Base-by-base conservation (phyloP, 2,329 filamentous ascomycete species). In the Amphichorda felina region DNA sequence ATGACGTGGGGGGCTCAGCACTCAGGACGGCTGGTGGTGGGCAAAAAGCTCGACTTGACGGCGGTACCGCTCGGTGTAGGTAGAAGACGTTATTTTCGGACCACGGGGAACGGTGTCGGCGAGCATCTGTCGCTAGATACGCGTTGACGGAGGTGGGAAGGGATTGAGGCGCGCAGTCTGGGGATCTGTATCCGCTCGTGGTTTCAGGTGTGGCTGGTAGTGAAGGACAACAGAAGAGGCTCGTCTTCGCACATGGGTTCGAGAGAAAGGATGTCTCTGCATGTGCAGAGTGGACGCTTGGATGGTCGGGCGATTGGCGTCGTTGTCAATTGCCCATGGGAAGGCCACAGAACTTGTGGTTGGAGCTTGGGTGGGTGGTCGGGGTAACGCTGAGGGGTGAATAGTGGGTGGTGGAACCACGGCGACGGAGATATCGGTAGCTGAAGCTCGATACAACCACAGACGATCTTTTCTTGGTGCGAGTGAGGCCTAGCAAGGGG, bases 11-110 rank as follows among this genome's bases (percentile, higher is more conserved):
- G 26, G 15, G 11, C 25, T 11, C 5, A 11, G 18, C 17, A 30
- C 19, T 33, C 13, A 13, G 8, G 31, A 13, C 31, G 31, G 13
- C 10, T 9, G 17, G 15, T 8, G 14, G 10, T 15, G 17, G 13
- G 31, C n/a, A 14, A n/a, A 10, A 10, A 4, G 17, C 21, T 25
- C 17, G 31, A 15, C 10, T n/a, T 30, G 15, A 21, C 13, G 34
- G 26, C 25, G 34, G 22, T 25, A 29, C 25, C 34, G 34, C 8
- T 37, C 22, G 29, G 16, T n/a, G 35, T 32, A 18, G 22, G 35
- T 31, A 37, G 22, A 33, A 37, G 35, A 35, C 18, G 34, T 24
- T 37, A 19, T 27, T 17, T 31, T 33, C 29, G 22, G 35, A 22
- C 21, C 30, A 32, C 35, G 35, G 29, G 19, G 25, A 27, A 10